A percentile compares a stretch with the other conserved stretches of the same genome.
Evolutionary conservation across 305 asterid species (phyloP).

Genomic region (Solanum chacoense): DNA sequence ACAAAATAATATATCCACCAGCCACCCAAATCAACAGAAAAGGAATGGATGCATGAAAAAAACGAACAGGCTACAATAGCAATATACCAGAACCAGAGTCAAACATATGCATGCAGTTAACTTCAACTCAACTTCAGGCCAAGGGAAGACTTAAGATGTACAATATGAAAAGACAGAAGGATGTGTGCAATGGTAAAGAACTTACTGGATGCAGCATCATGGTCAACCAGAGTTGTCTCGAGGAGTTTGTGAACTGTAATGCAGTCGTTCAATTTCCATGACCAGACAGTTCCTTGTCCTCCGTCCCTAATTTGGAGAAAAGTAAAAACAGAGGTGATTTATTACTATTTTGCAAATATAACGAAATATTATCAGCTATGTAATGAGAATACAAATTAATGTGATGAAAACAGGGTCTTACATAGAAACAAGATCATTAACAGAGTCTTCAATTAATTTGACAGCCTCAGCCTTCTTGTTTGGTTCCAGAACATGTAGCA

Average conservation of each 20-base stretch:
- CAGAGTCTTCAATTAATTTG: slow-evolving; percentile 70
- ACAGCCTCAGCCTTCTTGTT: slow-evolving; percentile 68
- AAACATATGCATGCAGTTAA: neutral
- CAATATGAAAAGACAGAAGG: neutral
- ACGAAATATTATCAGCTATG: neutral
- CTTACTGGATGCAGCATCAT: slow-evolving; percentile 73
- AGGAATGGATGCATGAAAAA: neutral
- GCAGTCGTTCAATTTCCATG: slow-evolving; percentile 67
- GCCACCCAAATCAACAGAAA: neutral
- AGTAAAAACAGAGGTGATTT: neutral
- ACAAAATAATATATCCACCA: neutral
- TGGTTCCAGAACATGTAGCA: slow-evolving; percentile 75
- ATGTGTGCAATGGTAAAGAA: neutral
- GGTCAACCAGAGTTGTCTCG: slow-evolving; percentile 38
- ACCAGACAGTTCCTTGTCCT: slow-evolving; percentile 25
- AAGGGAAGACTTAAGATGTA: neutral
- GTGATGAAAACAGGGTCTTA: slow-evolving; percentile 16
- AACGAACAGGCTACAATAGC: neutral
- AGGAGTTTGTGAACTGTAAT: slow-evolving; percentile 63
- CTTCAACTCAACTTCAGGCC: neutral
- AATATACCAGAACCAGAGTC: neutral
- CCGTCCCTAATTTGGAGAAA: slow-evolving; percentile 38
- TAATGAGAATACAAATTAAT: neutral
- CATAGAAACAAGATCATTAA: slow-evolving; percentile 39
- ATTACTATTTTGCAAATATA: neutral